phyloP scores from a whole-genome alignment of 495 filamentous ascomycete species.

The Bacidia gigantensis region DNA sequence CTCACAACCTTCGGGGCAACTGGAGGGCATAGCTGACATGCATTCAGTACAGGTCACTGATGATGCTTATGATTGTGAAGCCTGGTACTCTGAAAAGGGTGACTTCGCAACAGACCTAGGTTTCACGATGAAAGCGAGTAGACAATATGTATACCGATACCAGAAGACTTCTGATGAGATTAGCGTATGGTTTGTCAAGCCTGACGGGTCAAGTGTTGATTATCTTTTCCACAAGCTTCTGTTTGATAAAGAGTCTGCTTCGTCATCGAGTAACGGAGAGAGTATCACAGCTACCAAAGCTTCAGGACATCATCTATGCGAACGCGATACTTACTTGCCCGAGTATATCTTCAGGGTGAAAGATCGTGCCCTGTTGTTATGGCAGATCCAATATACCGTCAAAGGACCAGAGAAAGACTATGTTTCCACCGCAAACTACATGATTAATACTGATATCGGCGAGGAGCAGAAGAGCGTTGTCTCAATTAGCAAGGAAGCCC shows the following conservation, averaged over 20 bases:
- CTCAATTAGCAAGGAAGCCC: no score
- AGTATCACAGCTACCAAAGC: background rate
- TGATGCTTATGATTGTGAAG: constrained; percentile 10
- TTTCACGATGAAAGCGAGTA: constrained; percentile 11
- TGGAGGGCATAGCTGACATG: constrained; percentile 18
- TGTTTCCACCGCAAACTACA: constrained; percentile 8
- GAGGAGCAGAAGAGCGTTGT: background rate
- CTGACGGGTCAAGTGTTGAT: constrained; percentile 14
- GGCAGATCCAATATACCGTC: constrained; percentile 15
- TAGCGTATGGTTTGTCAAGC: constrained; percentile 22
- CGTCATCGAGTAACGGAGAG: background rate
- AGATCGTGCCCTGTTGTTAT: constrained; percentile 6
- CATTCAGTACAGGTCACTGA: constrained; percentile 8
- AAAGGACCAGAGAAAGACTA: constrained; percentile 21
- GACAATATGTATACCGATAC: constrained; percentile 21
- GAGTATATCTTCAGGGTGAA: constrained; percentile 15
- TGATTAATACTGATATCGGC: background rate
- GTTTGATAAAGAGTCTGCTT: background rate
- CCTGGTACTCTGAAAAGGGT: constrained; percentile 18
- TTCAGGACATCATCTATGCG: constrained; percentile 19
- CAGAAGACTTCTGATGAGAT: constrained; percentile 5
- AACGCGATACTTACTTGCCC: constrained; percentile 16
- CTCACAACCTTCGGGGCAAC: constrained; percentile 11
- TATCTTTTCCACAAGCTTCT: constrained; percentile 20
- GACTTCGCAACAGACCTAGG: constrained; percentile 16